Percentiles rank a stretch among this genome's conserved stretches.
These are phyloP conservation scores for Lepidium didymum DNA, from an alignment of 345 rosid genomes.

Conservation along the genomic window DNA sequence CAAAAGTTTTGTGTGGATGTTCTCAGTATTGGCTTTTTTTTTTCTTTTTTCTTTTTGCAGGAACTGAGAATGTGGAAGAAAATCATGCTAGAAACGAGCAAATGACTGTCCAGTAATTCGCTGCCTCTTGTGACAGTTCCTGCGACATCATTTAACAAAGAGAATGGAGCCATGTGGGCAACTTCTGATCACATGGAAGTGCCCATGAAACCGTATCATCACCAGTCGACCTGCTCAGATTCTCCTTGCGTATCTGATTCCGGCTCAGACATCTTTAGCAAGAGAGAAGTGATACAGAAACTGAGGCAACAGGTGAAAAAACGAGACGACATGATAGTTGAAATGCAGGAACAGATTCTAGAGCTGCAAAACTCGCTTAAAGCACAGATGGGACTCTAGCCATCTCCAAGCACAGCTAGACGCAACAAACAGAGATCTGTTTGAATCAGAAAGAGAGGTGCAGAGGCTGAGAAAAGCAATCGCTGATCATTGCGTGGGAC, in stretches of 20 bases:
- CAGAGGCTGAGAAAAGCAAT: constrained; percentile 85
- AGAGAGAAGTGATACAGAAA: constrained; percentile 88
- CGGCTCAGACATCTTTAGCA: constrained; percentile 94
- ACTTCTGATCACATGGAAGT: constrained; percentile 70
- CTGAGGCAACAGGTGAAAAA: constrained; percentile 90
- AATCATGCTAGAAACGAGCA: constrained; percentile 38
- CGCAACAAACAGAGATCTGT: constrained; percentile 60
- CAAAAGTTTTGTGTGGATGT: background rate
- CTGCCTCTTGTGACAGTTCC: constrained; percentile 76
- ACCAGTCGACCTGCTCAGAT: constrained; percentile 77
- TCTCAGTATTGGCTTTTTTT: background rate
- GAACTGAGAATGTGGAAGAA: constrained; percentile 42
- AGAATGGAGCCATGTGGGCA: constrained; percentile 64
- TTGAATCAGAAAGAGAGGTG: constrained; percentile 75
- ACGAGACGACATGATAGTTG: constrained; percentile 88
- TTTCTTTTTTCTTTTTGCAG: constrained; percentile 29
- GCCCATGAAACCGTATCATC: constrained; percentile 72
- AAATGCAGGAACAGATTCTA: constrained; percentile 90
- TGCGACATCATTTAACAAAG: constrained; percentile 50
- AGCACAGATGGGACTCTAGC: constrained; percentile 53
- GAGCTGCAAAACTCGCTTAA: constrained; percentile 64
- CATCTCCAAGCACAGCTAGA: constrained; percentile 76
- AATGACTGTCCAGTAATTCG: constrained; percentile 40
- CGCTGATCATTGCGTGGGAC: constrained; percentile 72
- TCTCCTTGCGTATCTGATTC: constrained; percentile 95